Conservation (phyloP, 768 basidiomycete species). For the Kwoniella bestiolae region DNA sequence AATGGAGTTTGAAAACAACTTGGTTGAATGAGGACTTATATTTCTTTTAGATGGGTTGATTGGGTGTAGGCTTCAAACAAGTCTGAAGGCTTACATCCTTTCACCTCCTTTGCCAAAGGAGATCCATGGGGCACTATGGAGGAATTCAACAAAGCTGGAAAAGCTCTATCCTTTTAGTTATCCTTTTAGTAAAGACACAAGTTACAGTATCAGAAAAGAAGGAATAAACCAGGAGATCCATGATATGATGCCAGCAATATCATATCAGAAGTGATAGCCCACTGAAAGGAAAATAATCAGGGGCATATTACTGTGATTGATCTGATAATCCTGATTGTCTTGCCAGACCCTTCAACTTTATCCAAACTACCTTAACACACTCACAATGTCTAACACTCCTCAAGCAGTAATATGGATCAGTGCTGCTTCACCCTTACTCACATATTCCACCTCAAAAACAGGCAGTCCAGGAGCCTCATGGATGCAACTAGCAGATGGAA, state of each 20-base stretch:
- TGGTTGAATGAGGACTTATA: not conserved
- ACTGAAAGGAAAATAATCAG: not conserved
- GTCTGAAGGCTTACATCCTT: not conserved
- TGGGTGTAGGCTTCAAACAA: not conserved
- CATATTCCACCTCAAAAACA: constrained; percentile 18
- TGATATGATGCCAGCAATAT: not conserved
- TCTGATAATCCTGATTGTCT: not conserved
- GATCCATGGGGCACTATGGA: not conserved
- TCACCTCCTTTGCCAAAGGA: not conserved
- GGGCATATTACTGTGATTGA: not conserved
- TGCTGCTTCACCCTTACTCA: constrained; percentile 33
- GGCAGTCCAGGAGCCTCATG: constrained; percentile 13
- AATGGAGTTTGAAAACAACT: not conserved
- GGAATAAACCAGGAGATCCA: not conserved
- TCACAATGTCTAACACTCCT: not conserved
- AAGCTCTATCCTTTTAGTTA: too few relatives aligned
- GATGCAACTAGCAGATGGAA: constrained; percentile 13
- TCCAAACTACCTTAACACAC: not conserved
- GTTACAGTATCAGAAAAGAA: not conserved
- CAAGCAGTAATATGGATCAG: constrained; percentile 22
- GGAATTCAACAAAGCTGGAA: not conserved
- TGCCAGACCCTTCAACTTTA: not conserved
- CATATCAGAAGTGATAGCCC: not conserved
- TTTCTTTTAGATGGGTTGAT: not conserved
- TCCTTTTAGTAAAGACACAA: not conserved